Evolutionary conservation across 768 basidiomycete genomes (phyloP), one percentile per base, ranked within the genome.

Genomic region (Trametes cubensis): DNA sequence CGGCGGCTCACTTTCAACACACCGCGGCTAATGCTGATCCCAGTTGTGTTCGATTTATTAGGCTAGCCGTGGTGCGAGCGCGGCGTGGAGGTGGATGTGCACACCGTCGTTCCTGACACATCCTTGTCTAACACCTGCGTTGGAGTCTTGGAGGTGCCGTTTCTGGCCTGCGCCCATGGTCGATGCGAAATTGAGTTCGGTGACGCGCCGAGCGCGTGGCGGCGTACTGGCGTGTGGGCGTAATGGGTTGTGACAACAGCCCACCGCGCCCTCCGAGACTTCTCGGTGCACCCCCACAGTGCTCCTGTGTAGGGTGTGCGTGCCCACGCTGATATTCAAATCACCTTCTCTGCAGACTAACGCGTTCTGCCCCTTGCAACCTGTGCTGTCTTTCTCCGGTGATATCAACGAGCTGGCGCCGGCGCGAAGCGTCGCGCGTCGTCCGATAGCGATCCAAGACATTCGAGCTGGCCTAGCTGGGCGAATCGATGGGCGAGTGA

Each of bases 341-440:
- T 34, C 34, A 34, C 34, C 34, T 34, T 34, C 34, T 11, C 6
- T 34, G 34, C 34, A 34, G 34, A 34, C 34, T 34, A 34, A 34
- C 34, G 34, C 51, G 20, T n/a, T 40, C 51, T 20, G 25, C 4
- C 23, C 48, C 48, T 26, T 41, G 38, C 51, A 18, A 53, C 38
- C 51, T 39, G 51, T 53, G 51, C 51, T 40, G 30, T 18, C 17
- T 39, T 21, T 39, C 34, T 50, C 34, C 51, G 51, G 51, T 6
- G 51, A 53, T 34, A 53, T 53, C 51, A 53, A 39, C 20, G 38
- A 23, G 51, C 34, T 53, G 51, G n/a, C 51, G 51, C 51, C 39
- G 34, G 51, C 10, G 38, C 15, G 10, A 21, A 49, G 26, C 14
- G 28, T 46, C 20, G 18, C 20, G 20, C 21, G 18, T 15, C 17